Base-by-base conservation (phyloP, 2,329 filamentous ascomycete species). In the Pseudopyrenochaeta lycopersici region DNA sequence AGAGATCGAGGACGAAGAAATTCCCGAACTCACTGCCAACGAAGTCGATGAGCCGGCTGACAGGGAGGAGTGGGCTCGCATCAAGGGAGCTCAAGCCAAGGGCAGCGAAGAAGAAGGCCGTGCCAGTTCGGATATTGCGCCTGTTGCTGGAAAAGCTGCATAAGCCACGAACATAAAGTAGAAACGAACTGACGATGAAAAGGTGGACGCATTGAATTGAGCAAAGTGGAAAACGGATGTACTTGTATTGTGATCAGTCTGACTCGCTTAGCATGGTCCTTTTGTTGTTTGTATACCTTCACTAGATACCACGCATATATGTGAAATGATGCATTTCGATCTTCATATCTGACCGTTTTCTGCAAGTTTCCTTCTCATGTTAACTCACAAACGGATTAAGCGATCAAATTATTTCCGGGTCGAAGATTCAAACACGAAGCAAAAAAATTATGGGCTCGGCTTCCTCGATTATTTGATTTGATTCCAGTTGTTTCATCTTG, bases 1-100 rank as follows among this genome's bases (percentile, higher is more conserved):
- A 66, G 92, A 96, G 76, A 77, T 89, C n/a, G 90, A 91, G 64
- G 89, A 90, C 38, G 81, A 82, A 27, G 78, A 80, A 45, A 71
- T 53, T 5, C 75, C 76, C 0, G 78, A 80, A 63, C 39, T 79
- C n/a, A 77, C 74, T 18, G 78, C 77, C 1, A 71, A 78, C 49
- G 73, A 71, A 38, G 68, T 61, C 9, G 77, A 80, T 51, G 74
- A 73, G 29, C 57, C 56, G 1, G 66, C 64, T 7, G 78, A 80
- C 54, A 54, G 63, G 21, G 75, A 78, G 53, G 77, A 80, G 63
- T 80, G 78, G 78, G 59, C 66, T 21, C 54, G 70, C 7, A 74
- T 77, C 23, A 57, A 62, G 32, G 50, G 21, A 15, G 52, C 50
- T 2, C 27, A 46, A 7, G 64, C 58, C 49, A 66, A 68, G 44